Base-by-base conservation (phyloP, 1,139 yeast genomes). In the Lodderomyces beijingensis region DNA sequence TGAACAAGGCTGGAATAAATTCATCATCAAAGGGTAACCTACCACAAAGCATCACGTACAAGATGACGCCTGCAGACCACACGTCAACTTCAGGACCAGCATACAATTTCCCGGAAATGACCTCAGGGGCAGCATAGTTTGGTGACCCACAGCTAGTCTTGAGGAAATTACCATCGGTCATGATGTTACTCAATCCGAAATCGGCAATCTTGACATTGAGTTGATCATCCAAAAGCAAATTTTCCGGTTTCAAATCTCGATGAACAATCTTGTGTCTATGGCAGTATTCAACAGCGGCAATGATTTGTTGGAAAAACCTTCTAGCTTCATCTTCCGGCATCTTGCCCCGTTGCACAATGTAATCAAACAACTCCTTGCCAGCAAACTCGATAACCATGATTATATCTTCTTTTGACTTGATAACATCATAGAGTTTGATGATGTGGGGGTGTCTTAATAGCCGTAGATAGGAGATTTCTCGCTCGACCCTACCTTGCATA, bases 71-170 rank as follows among this genome's bases (percentile, higher is more conserved):
- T 48, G 95, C 84, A 0, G 95, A 85, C 99, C 99, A 93, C 34
- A 93, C 97, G 57, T 93, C 98, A 32, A 91, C 98, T 60, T 91
- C 98, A 2, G 97, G 97, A 4, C 98, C 98, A 2, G 97, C 98
- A 51, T 91, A 91, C 38, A 91, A 70, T 55, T 93, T 89, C 29
- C 98, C 98, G 45, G 93, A 79, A 40, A 91, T 91, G 30, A 91
- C 97, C 59, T 91, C 98, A 0, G 98, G 98, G 0, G 98, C 98
- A 2, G 98, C 98, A 54, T 91, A 91, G 54, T 91, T 89, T 33
- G 98, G 97, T 10, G 95, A 85, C 2, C 98, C 98, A 65, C 98
- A 91, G 50, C 91, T 79, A 1, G 98, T 91, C 55, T 89, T 91
- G 52, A 91, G 70, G 51, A 91, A 91, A 55, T 91, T 91, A 38